These are phyloP conservation scores for Talaromyces albobiverticillius DNA, from an alignment of 2,329 filamentous ascomycete species.

Conservation along the genomic window DNA sequence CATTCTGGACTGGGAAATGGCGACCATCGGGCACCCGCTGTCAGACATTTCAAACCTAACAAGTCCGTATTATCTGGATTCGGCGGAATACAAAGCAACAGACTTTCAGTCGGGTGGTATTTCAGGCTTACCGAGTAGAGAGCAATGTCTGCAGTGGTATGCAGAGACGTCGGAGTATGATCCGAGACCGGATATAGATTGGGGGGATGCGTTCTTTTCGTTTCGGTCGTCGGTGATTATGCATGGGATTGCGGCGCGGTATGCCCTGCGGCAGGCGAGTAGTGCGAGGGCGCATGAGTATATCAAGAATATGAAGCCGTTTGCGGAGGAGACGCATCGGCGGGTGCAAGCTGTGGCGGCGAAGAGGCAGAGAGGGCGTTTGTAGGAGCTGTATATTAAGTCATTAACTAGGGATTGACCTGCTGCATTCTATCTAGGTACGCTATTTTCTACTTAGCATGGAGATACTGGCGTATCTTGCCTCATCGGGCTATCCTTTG, in stretches of 20 bases:
- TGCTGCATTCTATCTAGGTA: no score
- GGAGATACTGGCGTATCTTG: no score
- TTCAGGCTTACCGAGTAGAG: slow-evolving; percentile 62
- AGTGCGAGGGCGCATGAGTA: slow-evolving; percentile 76
- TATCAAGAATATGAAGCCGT: slow-evolving; percentile 64
- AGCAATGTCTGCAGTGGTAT: slow-evolving; percentile 66
- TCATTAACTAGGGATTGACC: no score
- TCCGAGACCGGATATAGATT: slow-evolving; percentile 56
- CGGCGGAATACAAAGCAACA: slow-evolving; percentile 34
- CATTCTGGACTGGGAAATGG: slow-evolving; percentile 98
- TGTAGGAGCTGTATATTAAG: slow-evolving; percentile 38
- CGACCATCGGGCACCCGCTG: slow-evolving; percentile 91
- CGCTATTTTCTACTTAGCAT: no score
- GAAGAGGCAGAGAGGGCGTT: slow-evolving; percentile 25
- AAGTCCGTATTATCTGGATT: slow-evolving; percentile 37
- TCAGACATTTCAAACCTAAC: slow-evolving; percentile 82
- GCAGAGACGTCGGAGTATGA: slow-evolving; percentile 68
- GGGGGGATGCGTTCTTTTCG: slow-evolving; percentile 63
- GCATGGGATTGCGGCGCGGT: slow-evolving; percentile 92
- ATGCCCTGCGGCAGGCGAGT: slow-evolving; percentile 82
- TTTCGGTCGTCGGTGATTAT: slow-evolving; percentile 61
- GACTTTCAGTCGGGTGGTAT: slow-evolving; percentile 62
- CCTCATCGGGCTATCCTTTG: no score
- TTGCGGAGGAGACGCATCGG: slow-evolving; percentile 77
- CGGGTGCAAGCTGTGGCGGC: slow-evolving; percentile 57